These are phyloP conservation scores for Sporothrix brasiliensis DNA, from an alignment of 2,329 filamentous ascomycete genomes.

Conservation along the genomic window DNA sequence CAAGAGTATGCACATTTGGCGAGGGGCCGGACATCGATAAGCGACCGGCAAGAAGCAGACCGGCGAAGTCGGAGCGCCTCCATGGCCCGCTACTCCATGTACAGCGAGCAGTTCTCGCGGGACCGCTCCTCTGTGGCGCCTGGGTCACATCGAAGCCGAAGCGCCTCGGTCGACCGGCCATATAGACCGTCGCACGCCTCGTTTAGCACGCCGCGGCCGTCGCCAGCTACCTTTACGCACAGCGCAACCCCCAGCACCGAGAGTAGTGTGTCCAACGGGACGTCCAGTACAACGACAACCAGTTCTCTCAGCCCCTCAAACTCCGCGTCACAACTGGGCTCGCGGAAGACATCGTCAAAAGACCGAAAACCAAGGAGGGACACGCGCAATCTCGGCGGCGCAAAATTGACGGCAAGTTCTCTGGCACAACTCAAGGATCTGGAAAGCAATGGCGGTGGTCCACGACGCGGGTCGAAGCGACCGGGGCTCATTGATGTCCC, in stretches of 20 bases:
- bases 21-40: slow-evolving; percentile 28
- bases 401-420: background rate
- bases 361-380: slow-evolving; percentile 2
- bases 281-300: slow-evolving; percentile 27
- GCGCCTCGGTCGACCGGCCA: slow-evolving; percentile 36
- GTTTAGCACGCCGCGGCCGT: slow-evolving; percentile 38
- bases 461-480: slow-evolving; percentile 32
- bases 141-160: slow-evolving; percentile 11
- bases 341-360: background rate
- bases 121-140: background rate
- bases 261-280: slow-evolving; percentile 32
- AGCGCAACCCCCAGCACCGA: slow-evolving; percentile 19
- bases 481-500: slow-evolving; percentile 39
- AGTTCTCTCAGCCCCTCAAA: slow-evolving; percentile 37
- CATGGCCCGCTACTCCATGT: slow-evolving; percentile 25
- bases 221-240: slow-evolving; percentile 29
- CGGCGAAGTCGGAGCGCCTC: slow-evolving; percentile 22
- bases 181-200: slow-evolving; percentile 35
- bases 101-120: slow-evolving; percentile 22
- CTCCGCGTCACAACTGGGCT: slow-evolving; percentile 36
- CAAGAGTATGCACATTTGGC: slow-evolving; percentile 37
- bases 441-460: slow-evolving; percentile 17
- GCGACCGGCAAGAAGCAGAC: slow-evolving; percentile 21
- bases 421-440: slow-evolving; percentile 29
- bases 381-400: background rate